phyloP scores from a whole-genome alignment of 805 yeast species.

The Saturnispora saitoi region DNA sequence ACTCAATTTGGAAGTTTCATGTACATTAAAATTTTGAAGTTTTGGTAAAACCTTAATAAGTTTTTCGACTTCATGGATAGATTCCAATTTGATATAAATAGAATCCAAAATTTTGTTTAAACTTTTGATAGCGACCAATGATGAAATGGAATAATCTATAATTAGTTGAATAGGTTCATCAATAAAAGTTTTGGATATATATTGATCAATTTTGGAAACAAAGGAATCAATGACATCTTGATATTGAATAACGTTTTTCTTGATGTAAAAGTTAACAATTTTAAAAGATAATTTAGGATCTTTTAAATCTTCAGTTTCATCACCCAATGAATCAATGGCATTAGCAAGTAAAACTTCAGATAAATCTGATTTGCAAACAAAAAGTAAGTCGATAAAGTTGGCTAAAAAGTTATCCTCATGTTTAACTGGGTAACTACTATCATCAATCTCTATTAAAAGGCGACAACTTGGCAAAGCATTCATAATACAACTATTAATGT shows the following conservation, averaged over 20 bases:
- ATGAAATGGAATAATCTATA: conserved; percentile 20
- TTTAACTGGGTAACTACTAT: conserved; percentile 5
- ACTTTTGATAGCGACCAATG: neutral
- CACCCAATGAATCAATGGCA: conserved; percentile 23
- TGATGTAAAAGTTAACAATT: conserved; percentile 24
- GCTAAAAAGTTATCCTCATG: conserved; percentile 17
- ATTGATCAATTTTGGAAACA: conserved; percentile 28
- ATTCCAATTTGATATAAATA: conserved; percentile 3
- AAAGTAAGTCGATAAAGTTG: conserved; percentile 20
- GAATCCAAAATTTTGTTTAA: conserved; percentile 7
- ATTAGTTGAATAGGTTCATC: conserved; percentile 29
- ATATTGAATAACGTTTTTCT: conserved; percentile 16
- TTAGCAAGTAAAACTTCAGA: conserved; percentile 18
- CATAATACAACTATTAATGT: conserved; percentile 18
- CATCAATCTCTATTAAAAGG: conserved; percentile 14
- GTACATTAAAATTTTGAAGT: conserved; percentile 10
- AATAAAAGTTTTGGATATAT: conserved; percentile 24
- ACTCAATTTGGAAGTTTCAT: conserved; percentile 7
- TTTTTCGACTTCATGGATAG: neutral
- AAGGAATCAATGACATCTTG: conserved; percentile 26
- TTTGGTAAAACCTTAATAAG: conserved; percentile 8
- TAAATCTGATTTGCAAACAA: conserved; percentile 14
- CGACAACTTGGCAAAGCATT: conserved; percentile 19
- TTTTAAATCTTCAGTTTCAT: conserved; percentile 13
- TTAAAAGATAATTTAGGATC: conserved; percentile 22